These are phyloP conservation scores for Backusella sp. DNA, from an alignment of 192 early-diverging fungal species.

Conservation along the genomic window DNA sequence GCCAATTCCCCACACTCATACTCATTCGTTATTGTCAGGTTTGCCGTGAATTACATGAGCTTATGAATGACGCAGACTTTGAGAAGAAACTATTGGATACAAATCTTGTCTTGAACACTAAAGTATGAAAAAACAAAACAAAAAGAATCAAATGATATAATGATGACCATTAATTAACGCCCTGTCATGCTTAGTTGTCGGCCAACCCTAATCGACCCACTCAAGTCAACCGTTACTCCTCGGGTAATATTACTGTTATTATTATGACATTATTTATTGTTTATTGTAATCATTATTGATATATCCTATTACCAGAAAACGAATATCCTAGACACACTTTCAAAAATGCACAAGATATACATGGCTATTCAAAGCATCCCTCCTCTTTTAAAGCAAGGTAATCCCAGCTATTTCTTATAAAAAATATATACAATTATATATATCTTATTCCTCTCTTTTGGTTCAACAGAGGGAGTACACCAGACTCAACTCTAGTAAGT, in stretches of 20 bases:
- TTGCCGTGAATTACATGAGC: not conserved
- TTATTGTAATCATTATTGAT: not conserved
- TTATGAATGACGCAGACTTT: conserved; percentile 13
- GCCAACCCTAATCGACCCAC: conserved; percentile 19
- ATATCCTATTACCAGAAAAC: not conserved
- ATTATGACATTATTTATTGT: not conserved
- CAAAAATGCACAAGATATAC: not conserved
- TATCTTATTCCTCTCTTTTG: not conserved
- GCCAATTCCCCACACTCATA: not conserved
- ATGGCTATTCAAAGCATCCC: not conserved
- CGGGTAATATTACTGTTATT: not conserved
- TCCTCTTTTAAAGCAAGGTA: not conserved
- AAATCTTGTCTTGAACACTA: too few relatives aligned
- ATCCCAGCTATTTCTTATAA: not conserved
- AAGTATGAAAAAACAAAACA: too few relatives aligned
- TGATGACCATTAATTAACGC: not conserved
- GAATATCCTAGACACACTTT: not conserved
- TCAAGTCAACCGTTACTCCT: not conserved
- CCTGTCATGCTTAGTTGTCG: not conserved
- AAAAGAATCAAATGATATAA: not conserved
- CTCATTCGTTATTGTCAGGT: not conserved
- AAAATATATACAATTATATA: too few relatives aligned
- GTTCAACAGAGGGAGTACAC: not conserved
- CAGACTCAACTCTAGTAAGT: not conserved
- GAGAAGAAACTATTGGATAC: too few relatives aligned